phyloP scores from a whole-genome alignment of 163 green algal species.

The Coccomyxa subellipsoidea region DNA sequence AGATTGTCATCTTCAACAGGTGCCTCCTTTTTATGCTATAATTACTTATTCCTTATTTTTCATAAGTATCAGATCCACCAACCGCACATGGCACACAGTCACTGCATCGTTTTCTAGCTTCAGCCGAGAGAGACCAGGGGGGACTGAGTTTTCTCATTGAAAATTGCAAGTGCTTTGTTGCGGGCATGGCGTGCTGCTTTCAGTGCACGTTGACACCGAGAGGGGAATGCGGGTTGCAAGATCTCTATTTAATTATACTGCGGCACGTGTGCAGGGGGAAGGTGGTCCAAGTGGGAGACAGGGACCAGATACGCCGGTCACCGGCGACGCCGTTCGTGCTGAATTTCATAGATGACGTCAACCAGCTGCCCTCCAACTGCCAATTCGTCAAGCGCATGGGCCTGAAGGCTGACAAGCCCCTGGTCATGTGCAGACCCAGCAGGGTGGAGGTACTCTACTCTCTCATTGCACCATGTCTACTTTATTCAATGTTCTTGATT shows the following conservation, averaged over 20 bases:
- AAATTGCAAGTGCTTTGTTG: too few relatives aligned
- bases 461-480: neutral
- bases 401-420: constrained; percentile 48
- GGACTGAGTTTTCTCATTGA: too few relatives aligned
- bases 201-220: too few relatives aligned
- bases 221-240: too few relatives aligned
- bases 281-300: constrained; percentile 64
- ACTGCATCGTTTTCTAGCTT: too few relatives aligned
- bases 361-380: constrained; percentile 50
- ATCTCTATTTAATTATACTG: too few relatives aligned
- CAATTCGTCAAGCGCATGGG: constrained; percentile 47
- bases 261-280: constrained; percentile 35
- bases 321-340: constrained; percentile 73
- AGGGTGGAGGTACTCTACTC: neutral
- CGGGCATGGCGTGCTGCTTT: too few relatives aligned
- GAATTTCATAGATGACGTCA: constrained; percentile 77
- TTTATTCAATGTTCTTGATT: constrained; percentile 31
- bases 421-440: constrained; percentile 67
- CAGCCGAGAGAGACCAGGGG: too few relatives aligned
- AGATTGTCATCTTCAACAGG: constrained; percentile 77
- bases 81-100: too few relatives aligned
- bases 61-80: too few relatives aligned
- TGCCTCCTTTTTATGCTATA: constrained; percentile 8
- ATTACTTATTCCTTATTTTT: too few relatives aligned
- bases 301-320: constrained; percentile 54